Conservation (phyloP, 148 eudicot genomes). For the Rhododendron mucronatum region DNA sequence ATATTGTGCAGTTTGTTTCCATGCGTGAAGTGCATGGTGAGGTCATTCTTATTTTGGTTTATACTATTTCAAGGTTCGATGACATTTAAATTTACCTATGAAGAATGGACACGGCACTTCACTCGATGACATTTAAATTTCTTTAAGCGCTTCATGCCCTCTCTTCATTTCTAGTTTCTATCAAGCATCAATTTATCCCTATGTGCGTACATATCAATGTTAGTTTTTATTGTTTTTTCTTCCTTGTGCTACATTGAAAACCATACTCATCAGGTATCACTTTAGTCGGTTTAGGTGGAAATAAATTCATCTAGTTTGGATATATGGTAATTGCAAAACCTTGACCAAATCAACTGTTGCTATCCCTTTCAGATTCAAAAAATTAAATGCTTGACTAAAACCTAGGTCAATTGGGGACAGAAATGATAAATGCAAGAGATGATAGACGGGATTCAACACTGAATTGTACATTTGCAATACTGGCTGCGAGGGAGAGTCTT, state of each 20-base stretch:
- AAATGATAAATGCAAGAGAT: background rate
- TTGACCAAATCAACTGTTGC: background rate
- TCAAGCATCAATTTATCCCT: background rate
- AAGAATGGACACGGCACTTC: too few species aligned
- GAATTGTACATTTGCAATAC: too few species aligned
- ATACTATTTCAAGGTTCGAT: too few species aligned
- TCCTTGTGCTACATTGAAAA: background rate
- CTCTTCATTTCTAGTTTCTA: background rate
- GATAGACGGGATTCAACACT: background rate
- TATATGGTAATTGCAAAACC: background rate
- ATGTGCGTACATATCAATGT: background rate
- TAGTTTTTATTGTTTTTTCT: background rate
- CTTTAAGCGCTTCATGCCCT: background rate
- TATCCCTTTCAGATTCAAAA: background rate
- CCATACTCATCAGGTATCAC: background rate
- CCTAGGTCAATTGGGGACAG: background rate
- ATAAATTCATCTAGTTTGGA: background rate
- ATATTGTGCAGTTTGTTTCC: too few species aligned
- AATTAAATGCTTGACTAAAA: background rate
- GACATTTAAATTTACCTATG: too few species aligned
- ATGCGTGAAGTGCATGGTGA: too few species aligned
- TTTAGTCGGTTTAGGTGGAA: background rate
- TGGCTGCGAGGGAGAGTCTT: background rate
- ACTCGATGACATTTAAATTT: background rate
- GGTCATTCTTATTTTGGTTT: too few species aligned